Evolutionary conservation across 352 stramenopile species (phyloP).

Genomic region (Phytophthora ohioensis): DNA sequence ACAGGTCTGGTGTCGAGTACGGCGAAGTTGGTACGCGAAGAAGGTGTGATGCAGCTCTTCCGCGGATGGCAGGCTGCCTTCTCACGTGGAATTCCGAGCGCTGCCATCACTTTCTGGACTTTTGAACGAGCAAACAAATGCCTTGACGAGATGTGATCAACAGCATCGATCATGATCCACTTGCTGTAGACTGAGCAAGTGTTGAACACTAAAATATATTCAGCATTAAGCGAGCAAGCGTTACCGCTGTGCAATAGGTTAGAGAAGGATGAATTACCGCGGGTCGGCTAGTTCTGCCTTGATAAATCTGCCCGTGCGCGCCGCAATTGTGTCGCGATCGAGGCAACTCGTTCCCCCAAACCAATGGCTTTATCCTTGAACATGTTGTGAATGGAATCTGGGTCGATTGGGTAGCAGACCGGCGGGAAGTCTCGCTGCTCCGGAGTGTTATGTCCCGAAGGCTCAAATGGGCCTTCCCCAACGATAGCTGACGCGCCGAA

Average conservation of each 20-base stretch:
- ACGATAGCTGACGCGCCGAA: constrained; percentile 88
- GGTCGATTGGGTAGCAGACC: constrained; percentile 65
- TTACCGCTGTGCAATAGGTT: constrained; percentile 24
- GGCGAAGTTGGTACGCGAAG: constrained; percentile 54
- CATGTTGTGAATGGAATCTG: constrained; percentile 70
- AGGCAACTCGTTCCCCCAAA: constrained; percentile 72
- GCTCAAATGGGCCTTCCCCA: constrained; percentile 75
- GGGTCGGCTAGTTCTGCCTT: constrained; percentile 21
- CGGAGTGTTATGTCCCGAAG: constrained; percentile 15
- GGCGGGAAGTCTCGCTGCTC: constrained; percentile 48
- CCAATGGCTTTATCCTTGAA: constrained; percentile 87
- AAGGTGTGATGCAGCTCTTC: constrained; percentile 73
- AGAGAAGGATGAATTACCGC: constrained; percentile 6
- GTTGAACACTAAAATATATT: constrained; percentile 16
- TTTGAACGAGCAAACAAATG: constrained; percentile 74
- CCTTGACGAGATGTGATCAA: constrained; percentile 47
- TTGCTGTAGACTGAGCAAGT: constrained; percentile 13
- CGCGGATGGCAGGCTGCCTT: constrained; percentile 86
- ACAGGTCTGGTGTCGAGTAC: constrained; percentile 55
- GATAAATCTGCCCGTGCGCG: constrained; percentile 26
- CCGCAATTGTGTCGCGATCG: constrained; percentile 50
- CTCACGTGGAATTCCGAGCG: constrained; percentile 75
- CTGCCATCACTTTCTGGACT: constrained; percentile 85
- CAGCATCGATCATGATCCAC: background rate
- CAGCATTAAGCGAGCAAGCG: constrained; percentile 9